Conservation (phyloP, 2,329 filamentous ascomycete species). For the Raffaelea arxii region DNA sequence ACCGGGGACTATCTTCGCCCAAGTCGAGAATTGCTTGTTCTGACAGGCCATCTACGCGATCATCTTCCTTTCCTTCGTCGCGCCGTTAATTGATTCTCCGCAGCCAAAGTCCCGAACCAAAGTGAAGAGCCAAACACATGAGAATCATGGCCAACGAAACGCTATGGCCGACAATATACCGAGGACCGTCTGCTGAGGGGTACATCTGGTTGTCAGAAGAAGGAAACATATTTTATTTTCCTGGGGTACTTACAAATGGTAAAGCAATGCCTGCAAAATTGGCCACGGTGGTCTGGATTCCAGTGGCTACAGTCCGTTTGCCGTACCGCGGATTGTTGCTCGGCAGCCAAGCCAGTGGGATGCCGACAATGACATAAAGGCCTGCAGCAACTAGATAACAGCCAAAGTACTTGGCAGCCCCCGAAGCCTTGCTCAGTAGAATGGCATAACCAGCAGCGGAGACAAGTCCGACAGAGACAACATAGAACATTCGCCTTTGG, state of each 20-base stretch:
- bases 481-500: constrained; percentile 53
- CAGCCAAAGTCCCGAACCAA: not conserved
- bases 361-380: constrained; percentile 50
- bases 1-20: not conserved
- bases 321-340: constrained; percentile 66
- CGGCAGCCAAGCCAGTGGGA: constrained; percentile 49
- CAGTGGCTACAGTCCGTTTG: constrained; percentile 41
- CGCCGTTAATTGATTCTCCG: not conserved
- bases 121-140: not conserved
- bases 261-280: constrained; percentile 9
- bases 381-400: constrained; percentile 69
- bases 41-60: not conserved
- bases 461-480: constrained; percentile 35
- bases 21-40: not conserved
- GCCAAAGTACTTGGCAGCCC: constrained; percentile 50
- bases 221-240: not conserved
- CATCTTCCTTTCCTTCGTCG: not conserved
- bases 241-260: constrained; percentile 1
- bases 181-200: not conserved
- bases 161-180: not conserved
- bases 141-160: not conserved
- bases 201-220: not conserved
- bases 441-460: constrained; percentile 51
- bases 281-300: constrained; percentile 9
- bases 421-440: constrained; percentile 42